A percentile compares a stretch with the other conserved stretches of the same genome.
Conservation (phyloP, 2,329 filamentous ascomycete genomes). For the Stromatinia cepivora region DNA sequence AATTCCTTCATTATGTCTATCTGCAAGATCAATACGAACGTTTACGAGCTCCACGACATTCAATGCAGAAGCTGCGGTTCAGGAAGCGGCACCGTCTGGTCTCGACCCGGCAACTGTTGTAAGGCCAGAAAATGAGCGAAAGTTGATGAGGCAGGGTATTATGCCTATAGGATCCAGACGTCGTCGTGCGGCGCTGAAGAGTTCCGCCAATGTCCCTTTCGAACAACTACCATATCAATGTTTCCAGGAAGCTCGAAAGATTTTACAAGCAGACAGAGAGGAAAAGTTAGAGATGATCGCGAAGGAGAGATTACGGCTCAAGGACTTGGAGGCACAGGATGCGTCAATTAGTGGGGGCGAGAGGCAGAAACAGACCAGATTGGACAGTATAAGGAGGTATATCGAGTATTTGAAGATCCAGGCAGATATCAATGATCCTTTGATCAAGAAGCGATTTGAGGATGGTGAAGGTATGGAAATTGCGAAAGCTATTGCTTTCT, state of each 20-base stretch:
- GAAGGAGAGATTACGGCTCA: constrained; percentile 66
- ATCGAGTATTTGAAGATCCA: constrained; percentile 81
- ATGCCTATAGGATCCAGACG: constrained; percentile 80
- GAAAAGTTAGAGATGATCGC: constrained; percentile 77
- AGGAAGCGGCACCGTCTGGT: constrained; percentile 44
- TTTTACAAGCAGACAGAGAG: constrained; percentile 75
- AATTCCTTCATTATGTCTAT: constrained; percentile 38
- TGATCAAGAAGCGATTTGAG: constrained; percentile 92
- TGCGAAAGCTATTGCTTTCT: background rate
- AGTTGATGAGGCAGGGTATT: constrained; percentile 66
- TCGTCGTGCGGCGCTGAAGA: constrained; percentile 71
- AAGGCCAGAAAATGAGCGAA: constrained; percentile 62
- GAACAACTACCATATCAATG: constrained; percentile 95
- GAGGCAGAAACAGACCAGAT: constrained; percentile 61
- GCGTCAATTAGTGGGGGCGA: constrained; percentile 61
- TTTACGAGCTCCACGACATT: constrained; percentile 43
- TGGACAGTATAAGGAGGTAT: constrained; percentile 69
- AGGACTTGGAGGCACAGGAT: constrained; percentile 60
- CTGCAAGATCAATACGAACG: constrained; percentile 34
- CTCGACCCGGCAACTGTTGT: constrained; percentile 70
- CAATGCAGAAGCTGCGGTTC: constrained; percentile 41
- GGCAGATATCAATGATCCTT: constrained; percentile 91
- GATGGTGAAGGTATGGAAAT: constrained; percentile 73
- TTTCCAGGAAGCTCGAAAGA: constrained; percentile 90
- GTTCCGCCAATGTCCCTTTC: constrained; percentile 70